Base-by-base conservation (phyloP, 2,329 filamentous ascomycete species). In the Fusarium secorum region DNA sequence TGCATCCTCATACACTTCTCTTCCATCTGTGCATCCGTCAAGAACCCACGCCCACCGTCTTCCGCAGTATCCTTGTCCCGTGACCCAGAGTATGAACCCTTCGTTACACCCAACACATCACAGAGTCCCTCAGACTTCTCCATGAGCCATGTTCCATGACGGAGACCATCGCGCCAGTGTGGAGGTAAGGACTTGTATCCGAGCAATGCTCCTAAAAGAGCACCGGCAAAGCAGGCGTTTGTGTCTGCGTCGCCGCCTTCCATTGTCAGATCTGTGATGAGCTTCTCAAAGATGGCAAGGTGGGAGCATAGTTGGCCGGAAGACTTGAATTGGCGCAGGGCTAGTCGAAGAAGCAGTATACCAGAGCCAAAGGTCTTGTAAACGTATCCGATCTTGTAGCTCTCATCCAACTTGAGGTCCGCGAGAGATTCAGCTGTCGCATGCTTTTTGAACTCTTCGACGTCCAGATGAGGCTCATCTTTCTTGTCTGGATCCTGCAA, bases 231-330 rank as follows among this genome's bases (percentile, higher is more conserved):
- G 46, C 84, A 86, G 11, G 84, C 85, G 64, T 88, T 87, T 1
- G 86, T 87, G 66, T 87, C 86, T 6, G 85, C 84, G 65, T 88
- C 86, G 1, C 86, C 86, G 4, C 84, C 86, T 38, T 82, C 79
- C 83, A 87, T 85, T 38, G 84, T 81, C 18, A 88, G 78, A 11
- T 83, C 79, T 0, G 82, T 84, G 17, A 87, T 84, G 15, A 85
- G 76, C 10, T 80, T 75, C 74, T 87, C 84, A 66, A 87, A 87
- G 7, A 81, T 52, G 3, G 61, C 26, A 8, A 68, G 71, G 24
- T 77, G 75, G 3, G 66, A 67, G 13, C 60, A 35, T 7, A 79
- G 32, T 9, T 64, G 54, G 2, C 62, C 57, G 9, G 68, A 60
- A 7, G 70, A 63, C 9, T 65, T 68, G 18, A 77, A 60, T 54